phyloP scores from a whole-genome alignment of 768 basidiomycete species.

The Lactarius pseudohatsudake region DNA sequence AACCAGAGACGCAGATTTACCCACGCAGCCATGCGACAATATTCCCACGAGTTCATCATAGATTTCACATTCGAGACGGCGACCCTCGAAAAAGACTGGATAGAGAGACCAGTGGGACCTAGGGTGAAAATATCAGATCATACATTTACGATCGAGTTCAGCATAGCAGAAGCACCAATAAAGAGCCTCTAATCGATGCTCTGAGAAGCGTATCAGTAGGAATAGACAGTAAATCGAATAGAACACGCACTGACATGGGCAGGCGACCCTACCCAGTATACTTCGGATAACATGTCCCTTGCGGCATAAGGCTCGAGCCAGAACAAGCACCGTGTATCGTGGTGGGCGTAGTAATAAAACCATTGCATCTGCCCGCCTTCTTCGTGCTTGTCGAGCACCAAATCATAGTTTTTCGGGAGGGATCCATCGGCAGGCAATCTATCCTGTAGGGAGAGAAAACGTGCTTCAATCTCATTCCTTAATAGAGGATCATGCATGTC shows the following conservation, averaged over 20 bases:
- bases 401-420: neutral
- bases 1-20: constrained; percentile 31
- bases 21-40: constrained; percentile 32
- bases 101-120: neutral
- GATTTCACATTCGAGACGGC: constrained; percentile 11
- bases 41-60: constrained; percentile 38
- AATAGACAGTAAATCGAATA: neutral
- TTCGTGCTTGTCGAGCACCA: constrained; percentile 30
- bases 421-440: constrained; percentile 20
- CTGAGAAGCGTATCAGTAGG: constrained; percentile 11
- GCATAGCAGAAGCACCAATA: constrained; percentile 30
- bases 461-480: constrained; percentile 38
- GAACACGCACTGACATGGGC: neutral
- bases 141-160: constrained; percentile 8
- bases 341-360: constrained; percentile 36
- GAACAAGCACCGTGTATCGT: constrained; percentile 31
- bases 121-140: constrained; percentile 4
- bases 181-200: constrained; percentile 2
- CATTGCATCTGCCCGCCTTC: constrained; percentile 35
- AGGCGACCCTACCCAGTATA: neutral
- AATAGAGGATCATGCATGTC: constrained; percentile 39
- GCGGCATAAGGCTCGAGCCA: constrained; percentile 49
- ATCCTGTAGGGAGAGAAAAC: neutral
- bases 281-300: constrained; percentile 31
- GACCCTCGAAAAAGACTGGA: constrained; percentile 5